These are phyloP conservation scores for Penicillium nucicola DNA, from an alignment of 495 filamentous ascomycete genomes.

Conservation along the genomic window DNA sequence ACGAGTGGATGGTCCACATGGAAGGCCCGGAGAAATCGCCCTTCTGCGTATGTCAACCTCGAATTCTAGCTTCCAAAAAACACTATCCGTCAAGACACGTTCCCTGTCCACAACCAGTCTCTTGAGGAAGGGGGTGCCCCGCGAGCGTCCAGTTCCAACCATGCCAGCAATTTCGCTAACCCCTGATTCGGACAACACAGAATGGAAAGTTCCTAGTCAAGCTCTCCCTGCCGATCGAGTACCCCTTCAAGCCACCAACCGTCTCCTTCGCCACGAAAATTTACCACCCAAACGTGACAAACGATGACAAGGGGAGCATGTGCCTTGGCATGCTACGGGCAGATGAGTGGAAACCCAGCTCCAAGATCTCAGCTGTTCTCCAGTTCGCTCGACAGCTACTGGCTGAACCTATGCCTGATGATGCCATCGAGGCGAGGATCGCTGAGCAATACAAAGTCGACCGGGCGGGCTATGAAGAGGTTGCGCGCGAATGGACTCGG, in stretches of 20 bases:
- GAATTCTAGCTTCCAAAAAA: too few relatives aligned
- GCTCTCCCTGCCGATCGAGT: constrained; percentile 74
- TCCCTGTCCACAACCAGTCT: neutral
- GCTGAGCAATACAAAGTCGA: constrained; percentile 82
- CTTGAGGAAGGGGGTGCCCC: neutral
- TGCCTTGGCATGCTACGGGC: constrained; percentile 83
- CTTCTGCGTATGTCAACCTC: constrained; percentile 57
- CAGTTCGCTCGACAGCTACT: constrained; percentile 75
- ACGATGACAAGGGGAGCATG: constrained; percentile 89
- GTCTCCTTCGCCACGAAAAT: constrained; percentile 91
- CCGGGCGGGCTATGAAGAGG: constrained; percentile 73
- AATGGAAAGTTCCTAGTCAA: constrained; percentile 77
- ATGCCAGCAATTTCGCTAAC: constrained; percentile 6
- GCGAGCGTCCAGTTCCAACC: neutral
- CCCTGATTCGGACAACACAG: constrained; percentile 26
- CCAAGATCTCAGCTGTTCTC: constrained; percentile 73
- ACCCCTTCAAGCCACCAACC: constrained; percentile 91
- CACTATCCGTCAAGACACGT: neutral
- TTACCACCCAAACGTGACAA: constrained; percentile 97
- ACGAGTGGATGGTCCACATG: constrained; percentile 79
- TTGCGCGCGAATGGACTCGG: constrained; percentile 75
- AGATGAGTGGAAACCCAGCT: constrained; percentile 94
- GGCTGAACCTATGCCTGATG: constrained; percentile 86
- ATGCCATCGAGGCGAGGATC: constrained; percentile 84
- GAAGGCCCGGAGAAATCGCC: constrained; percentile 68